Conservation (phyloP, 2,329 filamentous ascomycete species). For the Xylogone sp. region DNA sequence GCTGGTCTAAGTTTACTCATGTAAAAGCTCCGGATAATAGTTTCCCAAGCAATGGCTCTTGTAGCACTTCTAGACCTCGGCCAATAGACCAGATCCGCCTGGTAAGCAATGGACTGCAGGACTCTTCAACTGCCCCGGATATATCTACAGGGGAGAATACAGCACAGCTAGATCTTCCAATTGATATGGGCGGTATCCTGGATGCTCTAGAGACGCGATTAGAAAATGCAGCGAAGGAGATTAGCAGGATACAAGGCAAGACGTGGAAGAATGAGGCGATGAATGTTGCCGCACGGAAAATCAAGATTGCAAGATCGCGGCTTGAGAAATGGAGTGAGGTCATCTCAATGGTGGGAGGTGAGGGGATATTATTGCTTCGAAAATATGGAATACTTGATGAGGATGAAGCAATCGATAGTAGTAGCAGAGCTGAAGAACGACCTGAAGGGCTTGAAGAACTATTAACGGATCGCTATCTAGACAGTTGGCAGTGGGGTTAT, state of each 20-base stretch:
- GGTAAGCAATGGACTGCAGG: neutral
- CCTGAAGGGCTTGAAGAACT: neutral
- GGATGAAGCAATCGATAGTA: neutral
- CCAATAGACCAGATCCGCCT: neutral
- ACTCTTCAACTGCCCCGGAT: slow-evolving; percentile 2
- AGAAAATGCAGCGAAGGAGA: slow-evolving; percentile 37
- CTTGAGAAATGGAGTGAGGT: slow-evolving; percentile 45
- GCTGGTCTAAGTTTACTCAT: slow-evolving; percentile 43
- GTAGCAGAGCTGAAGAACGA: neutral
- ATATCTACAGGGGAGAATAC: neutral
- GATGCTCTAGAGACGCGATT: slow-evolving; percentile 37
- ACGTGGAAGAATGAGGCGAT: slow-evolving; percentile 41
- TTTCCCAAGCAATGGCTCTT: no score
- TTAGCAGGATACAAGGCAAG: slow-evolving; percentile 26
- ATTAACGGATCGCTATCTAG: neutral
- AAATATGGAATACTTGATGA: neutral
- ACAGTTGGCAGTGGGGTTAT: neutral
- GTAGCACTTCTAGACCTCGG: no score
- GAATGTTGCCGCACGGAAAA: slow-evolving; percentile 44
- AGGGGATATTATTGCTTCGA: slow-evolving; percentile 19
- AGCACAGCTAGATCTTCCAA: slow-evolving; percentile 38
- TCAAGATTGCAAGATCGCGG: slow-evolving; percentile 42
- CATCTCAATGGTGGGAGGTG: slow-evolving; percentile 30
- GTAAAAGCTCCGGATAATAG: slow-evolving; percentile 27
- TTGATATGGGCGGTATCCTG: slow-evolving; percentile 42